Percentiles rank a stretch among this genome's conserved stretches.
phyloP scores from a whole-genome alignment of 2,329 filamentous ascomycete species.

The Aspergillus phoenicis region DNA sequence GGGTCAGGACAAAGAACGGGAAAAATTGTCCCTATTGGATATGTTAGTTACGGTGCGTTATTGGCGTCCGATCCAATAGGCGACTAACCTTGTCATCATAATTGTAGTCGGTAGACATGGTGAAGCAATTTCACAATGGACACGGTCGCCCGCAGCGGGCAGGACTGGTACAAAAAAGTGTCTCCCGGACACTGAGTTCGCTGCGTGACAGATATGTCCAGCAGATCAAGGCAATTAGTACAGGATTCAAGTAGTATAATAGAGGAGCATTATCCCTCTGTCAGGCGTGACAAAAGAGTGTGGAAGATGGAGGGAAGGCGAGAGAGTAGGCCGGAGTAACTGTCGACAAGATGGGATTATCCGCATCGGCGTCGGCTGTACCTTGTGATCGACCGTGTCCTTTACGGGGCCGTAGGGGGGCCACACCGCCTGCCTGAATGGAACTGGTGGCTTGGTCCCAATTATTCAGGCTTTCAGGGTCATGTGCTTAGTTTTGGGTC shows the following conservation, averaged over 20 bases:
- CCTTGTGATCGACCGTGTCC: constrained; percentile 45
- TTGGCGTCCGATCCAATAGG: background rate
- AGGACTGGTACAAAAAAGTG: constrained; percentile 18
- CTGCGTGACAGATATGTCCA: constrained; percentile 7
- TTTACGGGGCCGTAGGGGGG: constrained; percentile 25
- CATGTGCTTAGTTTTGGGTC: constrained; percentile 3
- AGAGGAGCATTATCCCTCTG: constrained; percentile 18
- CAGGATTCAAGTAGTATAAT: constrained; percentile 7
- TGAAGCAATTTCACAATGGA: constrained; percentile 35
- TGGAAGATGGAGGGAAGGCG: constrained; percentile 8
- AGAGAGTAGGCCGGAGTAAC: constrained; percentile 18
- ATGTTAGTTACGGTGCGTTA: background rate
- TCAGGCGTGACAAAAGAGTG: constrained; percentile 12
- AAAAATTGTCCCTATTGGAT: constrained; percentile 82
- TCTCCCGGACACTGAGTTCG: constrained; percentile 5
- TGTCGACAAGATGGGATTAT: constrained; percentile 25
- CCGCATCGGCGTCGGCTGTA: constrained; percentile 26
- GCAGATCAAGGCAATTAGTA: constrained; percentile 2
- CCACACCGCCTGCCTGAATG: constrained; percentile 33
- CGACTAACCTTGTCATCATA: constrained; percentile 82
- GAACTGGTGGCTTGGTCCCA: constrained; percentile 10
- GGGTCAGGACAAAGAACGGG: constrained; percentile 95
- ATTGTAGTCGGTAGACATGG: constrained; percentile 88
- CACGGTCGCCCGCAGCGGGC: constrained; percentile 37
- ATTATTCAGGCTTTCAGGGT: constrained; percentile 9